A percentile compares a stretch with the other conserved stretches of the same genome.
phyloP scores from a whole-genome alignment of 768 basidiomycete genomes.

The Podaxis sp. region DNA sequence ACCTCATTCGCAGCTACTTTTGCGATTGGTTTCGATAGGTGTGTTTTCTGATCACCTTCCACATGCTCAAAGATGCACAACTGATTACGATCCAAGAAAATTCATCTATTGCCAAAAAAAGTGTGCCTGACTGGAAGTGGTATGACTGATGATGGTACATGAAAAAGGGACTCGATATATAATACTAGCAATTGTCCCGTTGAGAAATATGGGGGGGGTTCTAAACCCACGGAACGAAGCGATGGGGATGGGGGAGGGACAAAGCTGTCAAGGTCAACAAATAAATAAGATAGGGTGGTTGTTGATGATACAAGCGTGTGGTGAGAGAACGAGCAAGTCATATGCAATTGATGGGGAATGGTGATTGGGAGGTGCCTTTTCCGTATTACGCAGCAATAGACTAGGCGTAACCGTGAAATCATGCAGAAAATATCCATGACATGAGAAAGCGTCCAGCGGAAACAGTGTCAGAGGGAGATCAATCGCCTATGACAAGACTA shows the following conservation, averaged over 20 bases:
- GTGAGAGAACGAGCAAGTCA: not conserved
- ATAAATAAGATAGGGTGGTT: not conserved
- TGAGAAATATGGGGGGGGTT: not conserved
- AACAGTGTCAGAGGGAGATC: not conserved
- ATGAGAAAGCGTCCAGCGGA: constrained; percentile 4
- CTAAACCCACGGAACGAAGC: not conserved
- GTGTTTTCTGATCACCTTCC: not conserved
- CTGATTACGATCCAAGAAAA: constrained; percentile 1
- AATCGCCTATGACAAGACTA: not conserved
- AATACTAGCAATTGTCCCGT: not conserved
- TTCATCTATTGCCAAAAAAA: not conserved
- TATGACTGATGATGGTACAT: not conserved
- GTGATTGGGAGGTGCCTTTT: constrained; percentile 3
- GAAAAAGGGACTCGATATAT: not conserved
- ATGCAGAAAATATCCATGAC: not conserved
- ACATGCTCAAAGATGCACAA: not conserved
- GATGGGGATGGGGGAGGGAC: not conserved
- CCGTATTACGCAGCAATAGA: constrained; percentile 5
- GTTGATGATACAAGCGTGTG: constrained; percentile 2
- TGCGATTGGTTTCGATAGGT: not conserved
- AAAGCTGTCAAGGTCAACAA: not conserved
- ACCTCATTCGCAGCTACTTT: too few species aligned
- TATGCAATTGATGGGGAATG: constrained; percentile 1
- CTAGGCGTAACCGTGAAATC: constrained; percentile 1
- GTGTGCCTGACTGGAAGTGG: not conserved